A percentile compares a stretch with the other conserved stretches of the same genome.
Conservation (phyloP, 2,329 filamentous ascomycete genomes). For the Phialocephala sp. region DNA sequence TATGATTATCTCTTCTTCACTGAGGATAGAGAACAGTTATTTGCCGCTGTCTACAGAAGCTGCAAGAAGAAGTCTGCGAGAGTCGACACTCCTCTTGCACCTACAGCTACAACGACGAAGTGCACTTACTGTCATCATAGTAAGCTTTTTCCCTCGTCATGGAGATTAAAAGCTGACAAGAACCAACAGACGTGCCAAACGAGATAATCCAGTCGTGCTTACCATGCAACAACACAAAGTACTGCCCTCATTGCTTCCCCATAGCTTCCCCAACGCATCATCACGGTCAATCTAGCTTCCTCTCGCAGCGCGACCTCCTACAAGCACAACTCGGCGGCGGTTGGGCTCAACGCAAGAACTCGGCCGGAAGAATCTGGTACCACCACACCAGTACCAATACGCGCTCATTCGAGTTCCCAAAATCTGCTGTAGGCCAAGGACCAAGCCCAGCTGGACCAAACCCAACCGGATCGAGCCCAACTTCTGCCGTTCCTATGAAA, state of each 20-base stretch:
- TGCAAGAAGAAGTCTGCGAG: not conserved
- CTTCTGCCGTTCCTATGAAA: not conserved
- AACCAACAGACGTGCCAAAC: not conserved
- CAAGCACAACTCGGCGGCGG: slow-evolving; percentile 1
- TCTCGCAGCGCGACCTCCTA: not conserved
- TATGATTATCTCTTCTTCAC: slow-evolving; percentile 8
- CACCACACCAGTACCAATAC: not conserved
- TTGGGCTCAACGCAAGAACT: slow-evolving; percentile 8
- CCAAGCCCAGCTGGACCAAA: not conserved
- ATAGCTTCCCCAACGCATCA: not conserved
- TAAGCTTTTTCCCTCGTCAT: not conserved
- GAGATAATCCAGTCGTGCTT: not conserved
- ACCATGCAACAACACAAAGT: not conserved
- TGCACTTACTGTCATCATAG: slow-evolving; percentile 2
- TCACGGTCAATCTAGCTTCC: not conserved
- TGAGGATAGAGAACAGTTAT: not conserved
- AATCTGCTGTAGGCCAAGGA: not conserved
- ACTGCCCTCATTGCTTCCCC: not conserved
- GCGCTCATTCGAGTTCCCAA: slow-evolving; percentile 1
- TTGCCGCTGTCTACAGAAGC: slow-evolving; percentile 5
- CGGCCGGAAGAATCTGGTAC: not conserved
- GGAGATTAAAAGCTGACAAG: not conserved
- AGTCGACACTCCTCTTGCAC: slow-evolving; percentile 1
- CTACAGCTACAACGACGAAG: not conserved
- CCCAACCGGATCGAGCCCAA: too few species aligned